Evolutionary conservation across 2,329 filamentous ascomycete genomes (phyloP).

Genomic region (Colletotrichum spaethianum): DNA sequence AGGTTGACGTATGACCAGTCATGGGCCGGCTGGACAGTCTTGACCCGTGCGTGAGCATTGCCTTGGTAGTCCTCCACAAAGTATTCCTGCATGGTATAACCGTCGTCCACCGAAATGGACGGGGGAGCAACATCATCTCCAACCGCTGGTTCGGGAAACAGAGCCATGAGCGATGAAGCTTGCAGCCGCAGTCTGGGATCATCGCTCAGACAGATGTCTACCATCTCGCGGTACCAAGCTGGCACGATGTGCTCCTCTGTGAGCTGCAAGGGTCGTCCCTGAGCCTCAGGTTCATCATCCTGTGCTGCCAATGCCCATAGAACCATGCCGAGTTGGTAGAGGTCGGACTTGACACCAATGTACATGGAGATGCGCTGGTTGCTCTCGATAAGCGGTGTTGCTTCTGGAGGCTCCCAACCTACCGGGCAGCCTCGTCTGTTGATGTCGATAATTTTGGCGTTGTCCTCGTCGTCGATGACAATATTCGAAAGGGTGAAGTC

Average conservation of each 20-base stretch:
- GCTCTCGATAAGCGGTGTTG: constrained; percentile 86
- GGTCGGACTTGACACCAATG: constrained; percentile 96
- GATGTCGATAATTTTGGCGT: constrained; percentile 98
- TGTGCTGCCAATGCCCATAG: constrained; percentile 91
- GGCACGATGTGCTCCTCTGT: constrained; percentile 76
- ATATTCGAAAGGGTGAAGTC: constrained; percentile 99
- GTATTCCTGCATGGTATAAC: constrained; percentile 56
- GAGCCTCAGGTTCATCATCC: constrained; percentile 89
- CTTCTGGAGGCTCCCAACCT: constrained; percentile 97
- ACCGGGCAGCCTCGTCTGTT: constrained; percentile 97
- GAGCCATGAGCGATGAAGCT: constrained; percentile 78
- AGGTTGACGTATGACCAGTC: constrained; percentile 60
- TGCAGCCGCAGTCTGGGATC: constrained; percentile 80
- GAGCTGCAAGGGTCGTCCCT: constrained; percentile 77
- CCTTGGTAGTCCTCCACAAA: constrained; percentile 52
- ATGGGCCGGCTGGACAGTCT: constrained; percentile 57
- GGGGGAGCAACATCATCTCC: constrained; percentile 44
- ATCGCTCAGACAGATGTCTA: constrained; percentile 82
- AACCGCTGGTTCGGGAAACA: constrained; percentile 69
- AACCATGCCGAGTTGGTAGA: constrained; percentile 97
- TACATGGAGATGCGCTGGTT: constrained; percentile 96
- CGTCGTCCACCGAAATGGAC: constrained; percentile 58
- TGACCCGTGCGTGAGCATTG: constrained; percentile 54
- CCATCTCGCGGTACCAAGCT: constrained; percentile 82
- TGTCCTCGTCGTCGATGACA: constrained; percentile 85